A percentile compares a stretch with the other conserved stretches of the same genome.
phyloP scores from a whole-genome alignment of 148 eudicot species.

The Fagopyrum esculentum region DNA sequence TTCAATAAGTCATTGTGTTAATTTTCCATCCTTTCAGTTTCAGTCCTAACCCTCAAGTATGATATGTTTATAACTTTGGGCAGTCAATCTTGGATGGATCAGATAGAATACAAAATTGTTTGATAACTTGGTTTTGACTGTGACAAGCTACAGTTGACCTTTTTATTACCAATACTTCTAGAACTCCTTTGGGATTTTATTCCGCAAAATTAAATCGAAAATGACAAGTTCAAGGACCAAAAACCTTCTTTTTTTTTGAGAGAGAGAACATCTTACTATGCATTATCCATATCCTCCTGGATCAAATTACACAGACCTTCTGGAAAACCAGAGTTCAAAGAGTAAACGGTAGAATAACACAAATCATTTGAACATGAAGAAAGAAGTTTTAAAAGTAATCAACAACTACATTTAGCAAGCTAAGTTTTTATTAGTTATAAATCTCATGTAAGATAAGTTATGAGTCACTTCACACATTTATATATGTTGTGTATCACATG shows the following conservation, averaged over 20 bases:
- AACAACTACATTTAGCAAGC: neutral
- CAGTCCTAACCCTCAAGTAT: neutral
- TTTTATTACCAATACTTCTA: neutral
- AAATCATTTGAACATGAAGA: neutral
- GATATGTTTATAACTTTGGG: neutral
- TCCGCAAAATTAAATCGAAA: neutral
- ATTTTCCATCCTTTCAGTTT: neutral
- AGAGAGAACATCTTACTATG: no score
- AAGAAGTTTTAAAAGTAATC: neutral
- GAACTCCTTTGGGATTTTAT: neutral
- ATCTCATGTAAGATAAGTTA: neutral
- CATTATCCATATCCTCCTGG: no score
- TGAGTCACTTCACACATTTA: neutral
- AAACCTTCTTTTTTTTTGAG: no score
- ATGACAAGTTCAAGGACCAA: no score
- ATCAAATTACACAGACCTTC: no score
- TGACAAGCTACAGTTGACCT: neutral
- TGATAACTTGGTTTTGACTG: neutral
- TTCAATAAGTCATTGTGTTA: no score
- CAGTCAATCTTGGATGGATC: neutral
- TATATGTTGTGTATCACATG: neutral
- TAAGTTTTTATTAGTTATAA: neutral
- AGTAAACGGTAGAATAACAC: no score
- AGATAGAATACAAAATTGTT: neutral
- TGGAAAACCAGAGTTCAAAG: neutral